Evolutionary conservation across 106 monocot species (phyloP).

Genomic region (Acorus calamus): DNA sequence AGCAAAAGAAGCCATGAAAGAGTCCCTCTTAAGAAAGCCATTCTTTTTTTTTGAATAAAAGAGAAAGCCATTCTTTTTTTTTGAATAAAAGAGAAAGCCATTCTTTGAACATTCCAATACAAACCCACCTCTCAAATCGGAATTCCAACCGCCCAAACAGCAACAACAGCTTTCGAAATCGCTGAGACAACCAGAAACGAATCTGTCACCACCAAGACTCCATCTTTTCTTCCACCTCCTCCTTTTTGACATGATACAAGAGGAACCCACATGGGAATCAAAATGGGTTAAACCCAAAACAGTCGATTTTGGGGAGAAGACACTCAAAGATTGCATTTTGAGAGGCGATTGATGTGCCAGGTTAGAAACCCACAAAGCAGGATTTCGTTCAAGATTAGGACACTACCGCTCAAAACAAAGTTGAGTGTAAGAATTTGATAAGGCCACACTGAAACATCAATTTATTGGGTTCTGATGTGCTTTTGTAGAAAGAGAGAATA

Average conservation of each 20-base stretch:
- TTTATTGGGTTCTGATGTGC: no score
- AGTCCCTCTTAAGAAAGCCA: conserved; percentile 18
- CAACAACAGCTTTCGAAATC: conserved; percentile 4
- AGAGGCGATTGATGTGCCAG: no score
- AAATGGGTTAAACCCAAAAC: conserved; percentile 14
- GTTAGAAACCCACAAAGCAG: no score
- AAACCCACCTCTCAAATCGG: conserved; percentile 12
- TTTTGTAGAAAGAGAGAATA: no score
- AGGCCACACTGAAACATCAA: no score
- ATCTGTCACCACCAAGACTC: background rate
- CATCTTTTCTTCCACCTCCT: conserved; percentile 15
- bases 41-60: no score
- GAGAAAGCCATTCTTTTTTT: no score
- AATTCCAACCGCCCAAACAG: background rate
- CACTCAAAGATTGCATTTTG: conserved; percentile 46
- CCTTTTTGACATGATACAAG: conserved; percentile 5
- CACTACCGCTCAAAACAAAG: no score
- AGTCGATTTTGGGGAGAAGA: conserved; percentile 21
- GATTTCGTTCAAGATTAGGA: no score
- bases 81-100: no score
- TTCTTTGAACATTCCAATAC: conserved; percentile 3
- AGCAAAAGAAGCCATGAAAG: conserved; percentile 22
- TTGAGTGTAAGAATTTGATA: no score
- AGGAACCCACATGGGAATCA: conserved; percentile 21
- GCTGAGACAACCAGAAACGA: background rate